Evolutionary conservation across 768 basidiomycete genomes (phyloP).

Genomic region (Amanita exitialis): DNA sequence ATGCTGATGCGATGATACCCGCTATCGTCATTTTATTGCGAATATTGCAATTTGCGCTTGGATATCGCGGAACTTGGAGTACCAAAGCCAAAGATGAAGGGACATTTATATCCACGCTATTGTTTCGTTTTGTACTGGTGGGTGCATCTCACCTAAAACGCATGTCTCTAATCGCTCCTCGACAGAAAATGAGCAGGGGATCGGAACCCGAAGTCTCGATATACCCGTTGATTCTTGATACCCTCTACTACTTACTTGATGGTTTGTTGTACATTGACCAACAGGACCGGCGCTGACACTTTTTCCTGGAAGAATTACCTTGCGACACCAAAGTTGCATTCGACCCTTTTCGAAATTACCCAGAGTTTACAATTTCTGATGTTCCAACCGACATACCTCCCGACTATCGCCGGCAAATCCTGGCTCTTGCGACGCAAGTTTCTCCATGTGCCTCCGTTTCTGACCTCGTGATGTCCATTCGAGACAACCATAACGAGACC

Average conservation of each 20-base stretch:
- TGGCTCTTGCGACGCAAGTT: slow-evolving; percentile 46
- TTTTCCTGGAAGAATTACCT: slow-evolving; percentile 42
- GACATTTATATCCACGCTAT: slow-evolving; percentile 25
- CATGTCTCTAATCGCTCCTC: not conserved
- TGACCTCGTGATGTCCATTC: slow-evolving; percentile 49
- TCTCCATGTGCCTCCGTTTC: slow-evolving; percentile 40
- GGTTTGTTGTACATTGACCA: slow-evolving; percentile 29
- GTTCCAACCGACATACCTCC: slow-evolving; percentile 47
- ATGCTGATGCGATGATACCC: not conserved
- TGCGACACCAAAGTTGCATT: slow-evolving; percentile 41
- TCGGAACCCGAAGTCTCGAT: slow-evolving; percentile 41
- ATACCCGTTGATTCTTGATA: slow-evolving; percentile 65
- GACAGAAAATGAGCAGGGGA: slow-evolving; percentile 48
- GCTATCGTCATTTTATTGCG: slow-evolving; percentile 50
- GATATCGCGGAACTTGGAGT: slow-evolving; percentile 54
- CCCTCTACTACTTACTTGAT: slow-evolving; percentile 62
- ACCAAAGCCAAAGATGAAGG: slow-evolving; percentile 35
- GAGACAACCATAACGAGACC: slow-evolving; percentile 42
- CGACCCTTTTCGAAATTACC: slow-evolving; percentile 62
- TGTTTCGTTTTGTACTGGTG: slow-evolving; percentile 48
- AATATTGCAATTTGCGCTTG: slow-evolving; percentile 63
- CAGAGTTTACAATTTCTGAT: slow-evolving; percentile 35
- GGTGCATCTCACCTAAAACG: slow-evolving; percentile 13
- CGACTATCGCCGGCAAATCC: slow-evolving; percentile 47
- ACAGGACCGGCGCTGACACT: not conserved